Evolutionary conservation across 257 asterid species (phyloP), one percentile per base, ranked within the genome.

Genomic region (Lithospermum erythrorhizon): DNA sequence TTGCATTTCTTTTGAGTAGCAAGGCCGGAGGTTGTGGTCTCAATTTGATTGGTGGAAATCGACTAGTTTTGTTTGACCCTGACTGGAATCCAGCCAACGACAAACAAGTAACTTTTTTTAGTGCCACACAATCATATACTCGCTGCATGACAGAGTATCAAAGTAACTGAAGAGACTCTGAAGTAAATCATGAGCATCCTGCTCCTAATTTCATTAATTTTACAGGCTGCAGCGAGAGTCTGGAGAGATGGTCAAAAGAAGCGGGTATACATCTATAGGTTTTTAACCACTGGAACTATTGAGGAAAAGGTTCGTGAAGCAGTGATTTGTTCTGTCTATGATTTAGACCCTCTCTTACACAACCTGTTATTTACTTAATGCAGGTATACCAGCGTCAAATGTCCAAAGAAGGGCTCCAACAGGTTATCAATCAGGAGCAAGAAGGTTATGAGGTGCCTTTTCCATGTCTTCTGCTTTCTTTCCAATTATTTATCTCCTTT

Each of bases 71-170:
- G 73, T 91, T 91, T 66, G 98, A 91, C 79, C 98, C 98, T 71
- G 98, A 91, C 70, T 91, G 98, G 98, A 91, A 91, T 78, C 98
- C 98, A 62, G 98, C 98, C 69, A 91, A 91, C 81, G 98, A 91
- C 81, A 91, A 91, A 81, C 98, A 91, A 72, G 98, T 91, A 78
- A 68, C 14, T 19, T 54, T 64, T 27, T 59, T 56, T 53, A 53
- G 25, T 55, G 47, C 29, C 15, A 53, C 55, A 17, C 54, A 35
- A 23, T 23, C 35, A 30, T 16, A 45, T 13, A 37, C 41, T 55
- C 17, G 16, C 25, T 17, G 5, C 20, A 18, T 57, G 53, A 52
- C 53, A 63, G 25, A 23, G 22, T 13, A 32, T 57, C 22, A 21
- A 23, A 62, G 23, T 5, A 47, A 45, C 3, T 11, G 7, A 23